phyloP scores from a whole-genome alignment of 106 monocot species.

The Dioscorea zingiberensis region DNA sequence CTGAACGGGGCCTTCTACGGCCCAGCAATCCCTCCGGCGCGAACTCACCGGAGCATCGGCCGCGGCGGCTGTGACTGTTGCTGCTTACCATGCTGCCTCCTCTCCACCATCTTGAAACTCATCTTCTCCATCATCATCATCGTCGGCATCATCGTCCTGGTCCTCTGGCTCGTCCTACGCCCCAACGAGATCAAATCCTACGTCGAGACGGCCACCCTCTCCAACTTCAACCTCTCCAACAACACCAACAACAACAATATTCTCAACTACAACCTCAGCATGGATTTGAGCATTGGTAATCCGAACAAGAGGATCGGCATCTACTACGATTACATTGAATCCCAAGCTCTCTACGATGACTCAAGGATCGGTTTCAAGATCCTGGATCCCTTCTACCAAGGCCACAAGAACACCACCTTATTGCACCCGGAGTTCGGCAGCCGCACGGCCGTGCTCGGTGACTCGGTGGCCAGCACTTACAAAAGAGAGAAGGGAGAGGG shows the following conservation, averaged over 20 bases:
- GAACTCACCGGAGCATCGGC: constrained; percentile 3
- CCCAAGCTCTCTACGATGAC: constrained; percentile 15
- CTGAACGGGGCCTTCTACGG: not conserved
- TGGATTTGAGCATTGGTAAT: constrained; percentile 22
- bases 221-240: constrained; percentile 28
- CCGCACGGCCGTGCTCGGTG: not conserved
- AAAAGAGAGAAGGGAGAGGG: constrained; percentile 9
- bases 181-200: constrained; percentile 35
- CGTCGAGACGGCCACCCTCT: constrained; percentile 30
- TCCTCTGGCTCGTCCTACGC: constrained; percentile 55
- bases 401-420: constrained; percentile 6
- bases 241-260: not conserved
- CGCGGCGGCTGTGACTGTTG: not conserved
- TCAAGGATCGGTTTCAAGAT: constrained; percentile 10
- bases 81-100: constrained; percentile 4
- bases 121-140: constrained; percentile 19
- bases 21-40: too few species aligned
- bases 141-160: constrained; percentile 28
- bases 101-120: constrained; percentile 2
- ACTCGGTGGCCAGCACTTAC: not conserved
- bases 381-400: constrained; percentile 46
- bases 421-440: constrained; percentile 3
- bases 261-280: constrained; percentile 22
- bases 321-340: constrained; percentile 28
- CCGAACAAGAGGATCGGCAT: constrained; percentile 54